These are phyloP conservation scores for Xenosphaeropsis pyriputrescens DNA, from an alignment of 2,329 filamentous ascomycete genomes.

Conservation along the genomic window DNA sequence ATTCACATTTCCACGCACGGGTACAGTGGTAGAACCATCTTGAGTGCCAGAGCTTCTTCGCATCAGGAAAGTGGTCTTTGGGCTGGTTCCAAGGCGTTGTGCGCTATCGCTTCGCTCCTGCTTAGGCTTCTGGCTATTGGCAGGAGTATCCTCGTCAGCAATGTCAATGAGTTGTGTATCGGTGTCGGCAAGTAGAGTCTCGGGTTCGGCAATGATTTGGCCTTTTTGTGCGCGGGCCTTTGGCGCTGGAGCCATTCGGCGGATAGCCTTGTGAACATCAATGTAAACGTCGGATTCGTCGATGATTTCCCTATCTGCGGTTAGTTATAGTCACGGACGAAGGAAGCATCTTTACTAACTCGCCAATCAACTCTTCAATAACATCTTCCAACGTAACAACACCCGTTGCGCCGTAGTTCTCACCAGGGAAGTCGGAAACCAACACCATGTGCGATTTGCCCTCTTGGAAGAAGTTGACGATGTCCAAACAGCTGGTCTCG, in stretches of 20 bases:
- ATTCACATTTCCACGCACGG: constrained; percentile 43
- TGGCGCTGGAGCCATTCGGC: constrained; percentile 46
- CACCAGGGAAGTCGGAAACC: constrained; percentile 81
- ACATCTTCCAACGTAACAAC: constrained; percentile 96
- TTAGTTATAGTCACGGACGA: no score
- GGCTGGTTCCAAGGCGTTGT: constrained; percentile 10
- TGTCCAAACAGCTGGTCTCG: constrained; percentile 92
- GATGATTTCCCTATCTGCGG: constrained; percentile 66
- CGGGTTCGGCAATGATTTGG: constrained; percentile 31
- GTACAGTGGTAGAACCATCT: constrained; percentile 36
- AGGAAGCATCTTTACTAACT: constrained; percentile 42
- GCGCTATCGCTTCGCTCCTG: constrained; percentile 1
- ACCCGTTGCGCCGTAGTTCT: constrained; percentile 77
- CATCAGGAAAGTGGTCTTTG: constrained; percentile 40
- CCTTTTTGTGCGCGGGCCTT: constrained; percentile 52
- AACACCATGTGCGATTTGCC: constrained; percentile 95
- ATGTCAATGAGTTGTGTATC: constrained; percentile 27
- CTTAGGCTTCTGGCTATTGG: constrained; percentile 1
- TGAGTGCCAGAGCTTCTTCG: constrained; percentile 38
- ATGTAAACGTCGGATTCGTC: constrained; percentile 98
- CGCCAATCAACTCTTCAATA: constrained; percentile 95
- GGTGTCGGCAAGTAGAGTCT: constrained; percentile 16
- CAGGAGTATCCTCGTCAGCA: constrained; percentile 23
- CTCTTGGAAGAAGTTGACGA: constrained; percentile 99
- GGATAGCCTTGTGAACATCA: constrained; percentile 95